Percentiles rank a stretch among this genome's conserved stretches.
Conservation (phyloP, 2,329 filamentous ascomycete genomes). For the Emydomyces testavorans region DNA sequence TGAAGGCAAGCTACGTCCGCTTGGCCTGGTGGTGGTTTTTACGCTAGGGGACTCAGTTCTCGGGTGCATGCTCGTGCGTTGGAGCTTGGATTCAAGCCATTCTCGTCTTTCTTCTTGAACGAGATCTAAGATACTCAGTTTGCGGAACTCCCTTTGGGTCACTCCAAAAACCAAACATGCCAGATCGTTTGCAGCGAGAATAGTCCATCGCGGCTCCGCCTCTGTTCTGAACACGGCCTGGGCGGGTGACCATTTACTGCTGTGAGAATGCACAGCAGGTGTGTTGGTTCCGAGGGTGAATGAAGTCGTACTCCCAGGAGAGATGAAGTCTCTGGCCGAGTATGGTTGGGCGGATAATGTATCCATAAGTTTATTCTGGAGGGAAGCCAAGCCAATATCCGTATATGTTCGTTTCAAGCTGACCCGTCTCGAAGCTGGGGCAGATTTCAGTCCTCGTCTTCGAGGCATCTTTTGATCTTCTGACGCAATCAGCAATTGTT, state of each 20-base stretch:
- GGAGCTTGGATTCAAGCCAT: slow-evolving; percentile 81
- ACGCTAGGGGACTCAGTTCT: slow-evolving; percentile 39
- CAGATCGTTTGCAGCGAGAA: slow-evolving; percentile 88
- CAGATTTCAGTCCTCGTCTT: slow-evolving; percentile 26
- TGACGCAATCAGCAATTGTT: slow-evolving; percentile 17
- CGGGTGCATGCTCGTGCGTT: slow-evolving; percentile 37
- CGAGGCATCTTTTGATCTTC: slow-evolving; percentile 26
- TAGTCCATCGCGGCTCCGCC: slow-evolving; percentile 80
- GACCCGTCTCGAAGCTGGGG: slow-evolving; percentile 49
- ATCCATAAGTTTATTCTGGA: slow-evolving; percentile 77
- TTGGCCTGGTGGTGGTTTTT: slow-evolving; percentile 27
- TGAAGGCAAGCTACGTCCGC: slow-evolving; percentile 29
- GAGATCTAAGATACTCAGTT: slow-evolving; percentile 88
- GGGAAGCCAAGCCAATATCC: slow-evolving; percentile 59
- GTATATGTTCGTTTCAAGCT: slow-evolving; percentile 80
- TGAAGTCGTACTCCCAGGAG: slow-evolving; percentile 27
- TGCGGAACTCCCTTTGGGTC: slow-evolving; percentile 86
- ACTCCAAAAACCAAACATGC: slow-evolving; percentile 98
- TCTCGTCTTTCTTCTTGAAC: slow-evolving; percentile 77
- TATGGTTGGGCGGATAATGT: slow-evolving; percentile 68
- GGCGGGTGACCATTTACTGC: slow-evolving; percentile 78
- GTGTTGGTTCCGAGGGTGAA: slow-evolving; percentile 31
- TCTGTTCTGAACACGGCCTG: slow-evolving; percentile 99
- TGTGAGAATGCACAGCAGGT: slow-evolving; percentile 68
- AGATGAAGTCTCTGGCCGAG: slow-evolving; percentile 41